phyloP scores from a whole-genome alignment of 148 eudicot genomes.

The Euryodendron excelsum region DNA sequence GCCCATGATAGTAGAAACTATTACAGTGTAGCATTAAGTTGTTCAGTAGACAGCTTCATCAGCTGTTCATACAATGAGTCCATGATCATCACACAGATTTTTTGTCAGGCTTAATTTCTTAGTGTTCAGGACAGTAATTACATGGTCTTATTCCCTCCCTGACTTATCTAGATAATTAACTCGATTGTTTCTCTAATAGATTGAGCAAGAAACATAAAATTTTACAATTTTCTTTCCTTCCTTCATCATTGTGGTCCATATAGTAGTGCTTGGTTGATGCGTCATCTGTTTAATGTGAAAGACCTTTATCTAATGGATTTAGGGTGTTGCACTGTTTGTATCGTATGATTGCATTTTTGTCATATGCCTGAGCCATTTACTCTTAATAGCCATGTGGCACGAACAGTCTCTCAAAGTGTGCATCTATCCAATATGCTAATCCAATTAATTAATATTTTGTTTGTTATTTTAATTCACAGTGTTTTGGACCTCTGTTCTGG shows the following conservation, averaged over 20 bases:
- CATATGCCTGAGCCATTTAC: too few relatives aligned
- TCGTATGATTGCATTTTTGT: not conserved
- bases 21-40: too few relatives aligned
- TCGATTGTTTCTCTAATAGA: too few relatives aligned
- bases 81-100: too few relatives aligned
- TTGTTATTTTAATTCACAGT: not conserved
- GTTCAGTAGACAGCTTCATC: too few relatives aligned
- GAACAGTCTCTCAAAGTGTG: not conserved
- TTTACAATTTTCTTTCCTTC: not conserved
- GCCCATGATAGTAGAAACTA: too few relatives aligned
- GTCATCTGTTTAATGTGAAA: not conserved
- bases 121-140: too few relatives aligned
- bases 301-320: not conserved
- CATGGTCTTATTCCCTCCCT: too few relatives aligned
- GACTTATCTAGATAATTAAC: too few relatives aligned
- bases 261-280: not conserved
- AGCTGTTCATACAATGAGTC: too few relatives aligned
- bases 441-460: not conserved
- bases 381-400: not conserved
- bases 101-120: too few relatives aligned
- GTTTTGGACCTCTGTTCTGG: not conserved
- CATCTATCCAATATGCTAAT: not conserved
- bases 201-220: too few relatives aligned
- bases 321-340: not conserved
- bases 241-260: not conserved